phyloP scores from a whole-genome alignment of 495 filamentous ascomycete genomes.

The Tuber microsphaerosporum region DNA sequence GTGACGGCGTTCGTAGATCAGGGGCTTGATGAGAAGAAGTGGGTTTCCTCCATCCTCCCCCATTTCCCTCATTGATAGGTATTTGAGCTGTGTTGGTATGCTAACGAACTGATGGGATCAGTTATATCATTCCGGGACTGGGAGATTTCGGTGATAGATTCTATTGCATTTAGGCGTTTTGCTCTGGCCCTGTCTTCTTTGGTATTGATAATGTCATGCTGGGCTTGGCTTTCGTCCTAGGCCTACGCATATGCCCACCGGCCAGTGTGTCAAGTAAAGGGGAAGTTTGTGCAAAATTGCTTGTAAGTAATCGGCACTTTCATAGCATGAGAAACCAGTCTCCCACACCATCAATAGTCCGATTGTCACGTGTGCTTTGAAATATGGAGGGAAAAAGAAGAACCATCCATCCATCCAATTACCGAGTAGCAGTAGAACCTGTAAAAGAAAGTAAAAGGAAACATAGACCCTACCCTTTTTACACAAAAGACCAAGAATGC shows the following conservation, averaged over 20 bases:
- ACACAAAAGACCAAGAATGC: constrained; percentile 11
- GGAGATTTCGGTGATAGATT: constrained; percentile 97
- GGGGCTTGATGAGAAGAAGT: constrained; percentile 96
- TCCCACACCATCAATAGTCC: background rate
- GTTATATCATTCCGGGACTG: constrained; percentile 91
- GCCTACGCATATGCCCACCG: background rate
- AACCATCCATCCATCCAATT: background rate
- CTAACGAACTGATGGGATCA: constrained; percentile 43
- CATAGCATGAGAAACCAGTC: background rate
- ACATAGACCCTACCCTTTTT: constrained; percentile 5
- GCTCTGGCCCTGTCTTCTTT: background rate
- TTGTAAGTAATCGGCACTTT: background rate
- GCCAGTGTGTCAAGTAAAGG: background rate
- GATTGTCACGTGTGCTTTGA: background rate
- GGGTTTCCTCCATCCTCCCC: constrained; percentile 40
- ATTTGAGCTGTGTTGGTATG: constrained; percentile 13
- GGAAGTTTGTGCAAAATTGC: background rate
- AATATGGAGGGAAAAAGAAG: background rate
- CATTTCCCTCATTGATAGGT: constrained; percentile 8
- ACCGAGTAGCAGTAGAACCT: background rate
- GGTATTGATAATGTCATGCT: background rate
- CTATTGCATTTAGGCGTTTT: constrained; percentile 66
- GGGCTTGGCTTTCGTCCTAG: background rate
- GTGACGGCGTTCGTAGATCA: constrained; percentile 96
- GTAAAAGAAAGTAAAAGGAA: background rate